phyloP scores from a whole-genome alignment of 768 basidiomycete genomes.

The Rickenella mellea region DNA sequence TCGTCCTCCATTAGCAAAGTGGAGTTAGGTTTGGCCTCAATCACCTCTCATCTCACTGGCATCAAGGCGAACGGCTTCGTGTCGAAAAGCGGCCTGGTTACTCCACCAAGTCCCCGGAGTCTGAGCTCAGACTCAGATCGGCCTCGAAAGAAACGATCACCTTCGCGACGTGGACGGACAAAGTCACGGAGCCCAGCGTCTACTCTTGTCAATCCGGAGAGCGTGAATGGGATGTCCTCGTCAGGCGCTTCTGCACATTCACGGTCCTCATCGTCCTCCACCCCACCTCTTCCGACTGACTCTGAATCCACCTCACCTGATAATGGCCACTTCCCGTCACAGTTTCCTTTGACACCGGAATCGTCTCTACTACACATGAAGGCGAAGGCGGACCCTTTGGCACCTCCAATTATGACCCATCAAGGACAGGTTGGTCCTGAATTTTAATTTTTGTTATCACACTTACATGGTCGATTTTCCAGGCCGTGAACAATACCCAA shows the following conservation, averaged over 20 bases:
- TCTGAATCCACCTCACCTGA: background rate
- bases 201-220: constrained; percentile 10
- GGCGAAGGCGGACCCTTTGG: background rate
- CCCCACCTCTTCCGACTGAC: background rate
- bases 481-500: constrained; percentile 6
- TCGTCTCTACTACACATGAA: constrained; percentile 11
- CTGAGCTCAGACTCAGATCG: constrained; percentile 49
- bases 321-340: constrained; percentile 1
- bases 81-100: constrained; percentile 46
- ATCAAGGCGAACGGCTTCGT: constrained; percentile 21
- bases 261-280: no score
- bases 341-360: constrained; percentile 10
- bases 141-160: background rate
- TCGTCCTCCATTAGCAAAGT: constrained; percentile 31
- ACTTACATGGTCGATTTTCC: background rate
- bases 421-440: background rate
- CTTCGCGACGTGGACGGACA: background rate
- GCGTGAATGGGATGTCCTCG: no score
- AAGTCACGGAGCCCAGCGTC: constrained; percentile 9
- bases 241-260: no score
- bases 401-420: constrained; percentile 2
- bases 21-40: constrained; percentile 22
- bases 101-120: constrained; percentile 70
- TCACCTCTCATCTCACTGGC: constrained; percentile 29
- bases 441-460: constrained; percentile 2